Evolutionary conservation across 805 yeast species (phyloP).

Genomic region (Tetrapisispora namnaoensis): DNA sequence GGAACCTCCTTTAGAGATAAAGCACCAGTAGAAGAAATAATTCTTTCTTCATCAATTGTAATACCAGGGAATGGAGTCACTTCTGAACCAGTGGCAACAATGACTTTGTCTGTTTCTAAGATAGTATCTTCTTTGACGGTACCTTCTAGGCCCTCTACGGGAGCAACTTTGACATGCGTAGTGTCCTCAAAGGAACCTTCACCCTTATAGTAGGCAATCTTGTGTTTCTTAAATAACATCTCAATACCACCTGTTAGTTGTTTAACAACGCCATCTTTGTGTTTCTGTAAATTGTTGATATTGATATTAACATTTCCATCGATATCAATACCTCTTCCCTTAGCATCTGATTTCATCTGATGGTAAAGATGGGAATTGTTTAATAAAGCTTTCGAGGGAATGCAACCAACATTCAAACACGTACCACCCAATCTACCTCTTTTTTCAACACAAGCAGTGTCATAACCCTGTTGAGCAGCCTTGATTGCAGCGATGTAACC

Average conservation of each 20-base stretch:
- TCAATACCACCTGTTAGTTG: constrained; percentile 92
- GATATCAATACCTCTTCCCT: constrained; percentile 83
- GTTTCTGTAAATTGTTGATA: constrained; percentile 71
- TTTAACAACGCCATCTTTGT: constrained; percentile 83
- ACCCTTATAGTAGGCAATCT: constrained; percentile 91
- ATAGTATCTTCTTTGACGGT: constrained; percentile 50
- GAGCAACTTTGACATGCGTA: constrained; percentile 66
- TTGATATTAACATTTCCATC: constrained; percentile 59
- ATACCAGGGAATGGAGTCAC: constrained; percentile 98
- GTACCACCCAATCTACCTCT: constrained; percentile 97
- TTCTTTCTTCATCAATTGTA: constrained; percentile 91
- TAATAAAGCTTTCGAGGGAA: constrained; percentile 91
- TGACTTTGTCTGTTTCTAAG: constrained; percentile 75
- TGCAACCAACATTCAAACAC: constrained; percentile 97
- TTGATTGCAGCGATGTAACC: constrained; percentile 98
- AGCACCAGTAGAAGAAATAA: constrained; percentile 92
- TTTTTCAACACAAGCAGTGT: constrained; percentile 95
- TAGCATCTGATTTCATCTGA: constrained; percentile 76
- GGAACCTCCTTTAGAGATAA: constrained; percentile 81
- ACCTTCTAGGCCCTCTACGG: constrained; percentile 76
- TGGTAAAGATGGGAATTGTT: constrained; percentile 93
- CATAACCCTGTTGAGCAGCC: constrained; percentile 91
- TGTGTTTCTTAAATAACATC: constrained; percentile 89
- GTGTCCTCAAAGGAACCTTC: constrained; percentile 80
- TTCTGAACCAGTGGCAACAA: constrained; percentile 98